Evolutionary conservation across 2,329 filamentous ascomycete genomes (phyloP).

Genomic region (Paraconiothyrium sp.): DNA sequence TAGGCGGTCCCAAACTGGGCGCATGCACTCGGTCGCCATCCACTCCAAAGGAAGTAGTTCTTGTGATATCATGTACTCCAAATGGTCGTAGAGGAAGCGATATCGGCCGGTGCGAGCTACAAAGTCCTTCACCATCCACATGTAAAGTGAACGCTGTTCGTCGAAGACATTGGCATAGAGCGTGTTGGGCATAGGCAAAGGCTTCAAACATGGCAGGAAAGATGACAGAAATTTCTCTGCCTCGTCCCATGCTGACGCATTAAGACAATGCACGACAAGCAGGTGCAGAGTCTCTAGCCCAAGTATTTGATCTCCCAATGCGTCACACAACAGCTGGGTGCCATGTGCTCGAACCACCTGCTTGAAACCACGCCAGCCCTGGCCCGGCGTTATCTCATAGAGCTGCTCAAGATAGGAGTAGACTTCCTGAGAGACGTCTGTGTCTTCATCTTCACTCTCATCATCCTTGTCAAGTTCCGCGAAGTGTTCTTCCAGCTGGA

Average conservation of each 20-base stretch:
- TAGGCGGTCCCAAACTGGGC: slow-evolving; percentile 45
- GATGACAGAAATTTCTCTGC: slow-evolving; percentile 45
- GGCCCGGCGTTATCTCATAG: slow-evolving; percentile 43
- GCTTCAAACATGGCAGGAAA: slow-evolving; percentile 35
- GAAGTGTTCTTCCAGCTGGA: slow-evolving; percentile 52
- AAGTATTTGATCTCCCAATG: slow-evolving; percentile 47
- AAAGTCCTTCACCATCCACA: slow-evolving; percentile 39
- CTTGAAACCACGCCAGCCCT: slow-evolving; percentile 52
- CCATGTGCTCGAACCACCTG: slow-evolving; percentile 54
- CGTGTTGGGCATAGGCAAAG: slow-evolving; percentile 35
- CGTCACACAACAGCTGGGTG: slow-evolving; percentile 48
- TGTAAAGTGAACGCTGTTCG: slow-evolving; percentile 34
- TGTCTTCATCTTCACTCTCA: slow-evolving; percentile 42
- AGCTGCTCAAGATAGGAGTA: slow-evolving; percentile 52
- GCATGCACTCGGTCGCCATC: slow-evolving; percentile 49
- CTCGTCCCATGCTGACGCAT: slow-evolving; percentile 45
- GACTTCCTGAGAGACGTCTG: slow-evolving; percentile 49
- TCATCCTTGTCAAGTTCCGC: slow-evolving; percentile 41
- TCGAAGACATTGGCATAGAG: slow-evolving; percentile 41
- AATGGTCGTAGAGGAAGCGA: slow-evolving; percentile 45
- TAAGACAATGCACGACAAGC: slow-evolving; percentile 42
- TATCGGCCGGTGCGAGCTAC: slow-evolving; percentile 40
- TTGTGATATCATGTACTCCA: slow-evolving; percentile 46
- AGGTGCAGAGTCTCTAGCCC: slow-evolving; percentile 31
- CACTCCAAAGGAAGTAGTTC: slow-evolving; percentile 50